Base-by-base conservation (phyloP, 805 yeast species). In the Zygotorulaspora sp. region DNA sequence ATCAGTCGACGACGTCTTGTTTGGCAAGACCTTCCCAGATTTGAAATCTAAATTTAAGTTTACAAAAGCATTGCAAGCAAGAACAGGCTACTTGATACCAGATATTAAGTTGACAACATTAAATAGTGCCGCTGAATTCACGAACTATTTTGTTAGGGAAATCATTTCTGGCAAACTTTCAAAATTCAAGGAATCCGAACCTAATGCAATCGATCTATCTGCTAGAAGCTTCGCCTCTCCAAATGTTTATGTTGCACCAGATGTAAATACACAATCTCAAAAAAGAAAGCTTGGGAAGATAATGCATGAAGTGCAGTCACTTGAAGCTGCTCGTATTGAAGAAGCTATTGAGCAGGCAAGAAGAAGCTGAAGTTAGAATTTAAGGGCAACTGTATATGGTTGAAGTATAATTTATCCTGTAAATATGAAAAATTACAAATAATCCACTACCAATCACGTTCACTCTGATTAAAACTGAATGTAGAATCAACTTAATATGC, bases 131-230 rank as follows among this genome's bases (percentile, higher is more conserved):
- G 13, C 35, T 5, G 49, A 51, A 3, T 56, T 63, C 28, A 53
- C 51, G 15, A 35, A 48, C 4, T 64, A 55, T 38, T 62, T 49
- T 33, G 40, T 47, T 13, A 37, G 41, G 5, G 55, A 58, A 30
- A 48, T 63, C 22, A 38, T 63, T 9, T 52, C 60, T 13, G 67
- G 68, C 16, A 57, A 50, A 35, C 42, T 52, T 9, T 47, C 43
- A 6, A 64, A 65, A 54, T 71, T 65, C 47, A 75, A 74, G 50
- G 88, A 82, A 54, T 72, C 78, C 55, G 75, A 78, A 52, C 88
- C 92, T n/a, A 75, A 82, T 51, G 90, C 86, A 19, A 75, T 85
- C 39, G 77, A 78, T 44, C 67, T 85, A 48, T 66, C 76, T 40
- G 58, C 66, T 6, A 68, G 66, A 19, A 79, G 75, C 30, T 83